A percentile compares a stretch with the other conserved stretches of the same genome.
phyloP scores from a whole-genome alignment of 306 rosid genomes.

The Sicyos baderoa region DNA sequence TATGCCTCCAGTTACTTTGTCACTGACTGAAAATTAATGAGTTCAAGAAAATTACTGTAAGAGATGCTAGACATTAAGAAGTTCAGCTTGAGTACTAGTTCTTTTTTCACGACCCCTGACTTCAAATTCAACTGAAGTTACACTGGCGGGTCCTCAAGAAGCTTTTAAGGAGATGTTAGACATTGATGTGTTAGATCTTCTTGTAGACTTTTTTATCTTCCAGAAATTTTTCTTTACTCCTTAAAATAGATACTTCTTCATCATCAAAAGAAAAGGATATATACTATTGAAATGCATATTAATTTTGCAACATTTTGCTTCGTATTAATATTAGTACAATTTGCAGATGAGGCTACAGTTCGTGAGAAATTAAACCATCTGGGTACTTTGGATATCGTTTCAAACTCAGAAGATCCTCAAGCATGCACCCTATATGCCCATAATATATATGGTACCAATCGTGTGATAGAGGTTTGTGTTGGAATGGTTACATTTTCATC shows the following conservation, averaged over 20 bases:
- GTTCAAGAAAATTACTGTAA: background rate
- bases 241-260: too few relatives aligned
- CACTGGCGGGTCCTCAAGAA: background rate
- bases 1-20: background rate
- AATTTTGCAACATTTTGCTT: constrained; percentile 18
- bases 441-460: constrained; percentile 45
- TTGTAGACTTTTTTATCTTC: background rate
- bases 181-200: background rate
- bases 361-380: constrained; percentile 31
- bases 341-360: constrained; percentile 39
- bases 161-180: background rate
- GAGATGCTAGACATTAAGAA: background rate
- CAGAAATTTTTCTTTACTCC: background rate
- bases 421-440: constrained; percentile 68
- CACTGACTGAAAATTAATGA: constrained; percentile 1
- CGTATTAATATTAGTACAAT: constrained; percentile 18
- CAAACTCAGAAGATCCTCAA: constrained; percentile 47
- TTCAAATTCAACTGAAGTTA: too few relatives aligned
- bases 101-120: background rate
- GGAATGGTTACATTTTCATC: background rate
- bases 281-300: background rate
- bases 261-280: too few relatives aligned
- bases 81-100: background rate
- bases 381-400: constrained; percentile 46
- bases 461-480: constrained; percentile 65